A percentile compares a stretch with the other conserved stretches of the same genome.
phyloP scores from a whole-genome alignment of 1,139 yeast genomes.

The Kodamaea fungicola region DNA sequence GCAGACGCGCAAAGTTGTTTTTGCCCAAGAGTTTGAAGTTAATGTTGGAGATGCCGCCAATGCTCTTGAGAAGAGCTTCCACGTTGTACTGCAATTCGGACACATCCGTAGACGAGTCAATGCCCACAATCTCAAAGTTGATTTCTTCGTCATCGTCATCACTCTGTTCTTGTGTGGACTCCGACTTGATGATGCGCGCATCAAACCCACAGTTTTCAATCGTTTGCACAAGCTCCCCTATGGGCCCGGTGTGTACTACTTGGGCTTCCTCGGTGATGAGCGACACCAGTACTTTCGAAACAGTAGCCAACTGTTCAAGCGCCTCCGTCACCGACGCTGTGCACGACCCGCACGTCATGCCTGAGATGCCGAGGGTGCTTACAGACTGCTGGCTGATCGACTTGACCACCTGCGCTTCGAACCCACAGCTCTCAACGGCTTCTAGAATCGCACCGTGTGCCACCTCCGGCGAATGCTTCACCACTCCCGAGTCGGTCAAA shows the following conservation, averaged over 20 bases:
- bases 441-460: constrained; percentile 36
- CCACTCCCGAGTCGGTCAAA: constrained; percentile 67
- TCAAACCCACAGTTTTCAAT: constrained; percentile 40
- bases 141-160: constrained; percentile 31
- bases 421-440: constrained; percentile 72
- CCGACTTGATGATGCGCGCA: constrained; percentile 15
- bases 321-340: constrained; percentile 28
- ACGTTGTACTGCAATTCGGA: constrained; percentile 33
- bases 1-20: neutral
- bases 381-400: neutral
- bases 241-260: constrained; percentile 16
- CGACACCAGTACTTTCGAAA: constrained; percentile 26
- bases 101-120: constrained; percentile 25
- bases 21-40: neutral
- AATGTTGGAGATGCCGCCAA: constrained; percentile 27
- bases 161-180: neutral
- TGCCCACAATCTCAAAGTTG: constrained; percentile 33
- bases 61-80: constrained; percentile 35
- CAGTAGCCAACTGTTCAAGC: constrained; percentile 21
- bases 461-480: constrained; percentile 40
- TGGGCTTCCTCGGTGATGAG: constrained; percentile 37
- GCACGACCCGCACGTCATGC: constrained; percentile 43
- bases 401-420: constrained; percentile 46
- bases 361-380: constrained; percentile 13
- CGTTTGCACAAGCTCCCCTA: constrained; percentile 14